Conservation (phyloP, 2,329 filamentous ascomycete species). For the Xylaria sp. region DNA sequence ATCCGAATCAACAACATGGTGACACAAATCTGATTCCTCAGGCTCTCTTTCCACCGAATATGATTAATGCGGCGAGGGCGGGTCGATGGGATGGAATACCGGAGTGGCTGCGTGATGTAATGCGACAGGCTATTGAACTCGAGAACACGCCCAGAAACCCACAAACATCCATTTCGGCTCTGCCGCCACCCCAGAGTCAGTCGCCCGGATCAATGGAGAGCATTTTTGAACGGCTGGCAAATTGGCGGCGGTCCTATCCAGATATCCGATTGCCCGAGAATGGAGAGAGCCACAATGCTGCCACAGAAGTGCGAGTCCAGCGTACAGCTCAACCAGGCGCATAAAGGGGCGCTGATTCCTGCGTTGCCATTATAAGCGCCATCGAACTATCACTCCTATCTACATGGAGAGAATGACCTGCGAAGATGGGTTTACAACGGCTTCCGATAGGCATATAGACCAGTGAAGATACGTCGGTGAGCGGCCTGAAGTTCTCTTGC, state of each 20-base stretch:
- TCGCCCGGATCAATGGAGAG: conserved; percentile 30
- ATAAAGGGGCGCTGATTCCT: conserved; percentile 8
- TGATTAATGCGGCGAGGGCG: conserved; percentile 65
- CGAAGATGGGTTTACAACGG: not conserved
- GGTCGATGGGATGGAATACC: conserved; percentile 69
- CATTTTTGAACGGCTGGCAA: conserved; percentile 34
- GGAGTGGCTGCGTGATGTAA: conserved; percentile 63
- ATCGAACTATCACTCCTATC: not conserved
- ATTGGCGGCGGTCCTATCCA: conserved; percentile 45
- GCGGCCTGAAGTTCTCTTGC: not conserved
- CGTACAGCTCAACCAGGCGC: conserved; percentile 50
- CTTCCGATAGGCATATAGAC: not conserved
- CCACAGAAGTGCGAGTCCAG: conserved; percentile 45
- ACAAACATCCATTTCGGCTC: conserved; percentile 25
- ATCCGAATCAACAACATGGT: conserved; percentile 53
- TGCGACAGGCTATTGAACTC: conserved; percentile 59
- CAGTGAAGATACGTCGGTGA: not conserved
- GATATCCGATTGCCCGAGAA: conserved; percentile 55
- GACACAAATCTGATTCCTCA: conserved; percentile 51
- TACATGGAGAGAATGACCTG: not conserved
- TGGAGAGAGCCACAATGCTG: conserved; percentile 43
- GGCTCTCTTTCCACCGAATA: conserved; percentile 60
- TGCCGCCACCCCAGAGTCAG: conserved; percentile 28
- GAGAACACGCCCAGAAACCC: conserved; percentile 44
- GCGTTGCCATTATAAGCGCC: no score